Evolutionary conservation across 1,284 basidiomycete genomes (phyloP).

Genomic region (Earliella scabrosa): DNA sequence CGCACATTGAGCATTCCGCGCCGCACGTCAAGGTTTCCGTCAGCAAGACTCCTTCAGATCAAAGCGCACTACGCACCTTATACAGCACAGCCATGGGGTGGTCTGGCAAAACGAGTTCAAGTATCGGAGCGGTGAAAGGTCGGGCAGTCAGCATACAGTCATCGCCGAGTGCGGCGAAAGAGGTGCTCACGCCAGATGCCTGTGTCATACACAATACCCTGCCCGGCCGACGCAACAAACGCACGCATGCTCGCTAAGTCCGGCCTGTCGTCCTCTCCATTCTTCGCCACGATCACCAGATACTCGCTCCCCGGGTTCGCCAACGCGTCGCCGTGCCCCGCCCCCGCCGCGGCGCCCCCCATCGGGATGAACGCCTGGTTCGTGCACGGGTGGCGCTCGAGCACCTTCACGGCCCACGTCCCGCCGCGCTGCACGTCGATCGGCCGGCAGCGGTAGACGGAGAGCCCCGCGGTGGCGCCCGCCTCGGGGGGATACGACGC

Average conservation of each 20-base stretch:
- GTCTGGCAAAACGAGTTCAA: slow-evolving; percentile 48
- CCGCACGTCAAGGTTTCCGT: background rate
- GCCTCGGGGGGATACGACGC: slow-evolving; percentile 63
- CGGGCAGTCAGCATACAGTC: background rate
- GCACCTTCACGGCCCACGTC: slow-evolving; percentile 55
- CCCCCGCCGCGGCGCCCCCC: slow-evolving; percentile 51
- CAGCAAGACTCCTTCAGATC: background rate
- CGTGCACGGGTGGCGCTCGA: slow-evolving; percentile 81
- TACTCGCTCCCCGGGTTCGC: slow-evolving; percentile 60
- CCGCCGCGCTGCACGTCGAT: slow-evolving; percentile 51
- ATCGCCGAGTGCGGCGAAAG: background rate
- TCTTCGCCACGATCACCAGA: slow-evolving; percentile 84
- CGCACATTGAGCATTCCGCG: slow-evolving; percentile 2
- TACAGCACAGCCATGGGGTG: slow-evolving; percentile 85
- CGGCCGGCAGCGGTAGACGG: slow-evolving; percentile 76
- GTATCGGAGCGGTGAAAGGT: background rate
- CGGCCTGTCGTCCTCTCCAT: slow-evolving; percentile 75
- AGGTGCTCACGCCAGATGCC: slow-evolving; percentile 79
- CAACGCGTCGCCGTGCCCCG: slow-evolving; percentile 45
- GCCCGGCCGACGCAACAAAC: slow-evolving; percentile 78
- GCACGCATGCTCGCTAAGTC: slow-evolving; percentile 76
- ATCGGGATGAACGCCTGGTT: slow-evolving; percentile 92
- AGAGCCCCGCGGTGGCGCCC: slow-evolving; percentile 67
- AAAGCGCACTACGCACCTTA: slow-evolving; percentile 49
- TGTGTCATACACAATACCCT: slow-evolving; percentile 83